Conservation (phyloP, 257 asterid genomes). For the Fraxinus cuspidata region DNA sequence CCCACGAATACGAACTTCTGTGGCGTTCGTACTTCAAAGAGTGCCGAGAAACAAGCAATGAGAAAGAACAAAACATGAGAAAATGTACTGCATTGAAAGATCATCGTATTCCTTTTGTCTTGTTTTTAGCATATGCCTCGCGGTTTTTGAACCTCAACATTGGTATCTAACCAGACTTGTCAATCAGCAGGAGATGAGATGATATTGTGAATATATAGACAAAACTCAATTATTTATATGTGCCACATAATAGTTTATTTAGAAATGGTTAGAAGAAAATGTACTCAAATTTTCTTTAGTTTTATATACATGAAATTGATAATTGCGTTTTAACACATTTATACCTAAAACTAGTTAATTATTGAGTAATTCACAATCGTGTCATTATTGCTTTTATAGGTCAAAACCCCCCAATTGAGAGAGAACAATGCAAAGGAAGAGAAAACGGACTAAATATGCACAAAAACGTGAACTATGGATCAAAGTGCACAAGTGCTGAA, state of each 20-base stretch:
- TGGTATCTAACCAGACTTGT: slow-evolving; percentile 88
- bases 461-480: too few species aligned
- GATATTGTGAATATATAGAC: not conserved
- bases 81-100: slow-evolving; percentile 90
- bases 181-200: slow-evolving; percentile 49
- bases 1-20: slow-evolving; percentile 98
- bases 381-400: too few species aligned
- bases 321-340: too few species aligned
- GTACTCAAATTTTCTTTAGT: not conserved
- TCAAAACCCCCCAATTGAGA: too few species aligned
- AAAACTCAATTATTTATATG: not conserved
- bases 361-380: too few species aligned
- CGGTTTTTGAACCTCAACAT: slow-evolving; percentile 90
- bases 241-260: not conserved
- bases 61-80: slow-evolving; percentile 78
- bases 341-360: too few species aligned
- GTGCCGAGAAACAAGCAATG: slow-evolving; percentile 67
- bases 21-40: slow-evolving; percentile 89
- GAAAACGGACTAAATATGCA: too few species aligned
- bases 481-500: too few species aligned
- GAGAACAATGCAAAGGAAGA: too few species aligned
- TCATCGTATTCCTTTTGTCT: slow-evolving; percentile 98
- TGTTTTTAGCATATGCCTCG: slow-evolving; percentile 86
- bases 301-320: not conserved
- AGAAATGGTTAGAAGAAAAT: not conserved